Conservation (phyloP, 768 basidiomycete species). For the Chlorophyllum brunneum region DNA sequence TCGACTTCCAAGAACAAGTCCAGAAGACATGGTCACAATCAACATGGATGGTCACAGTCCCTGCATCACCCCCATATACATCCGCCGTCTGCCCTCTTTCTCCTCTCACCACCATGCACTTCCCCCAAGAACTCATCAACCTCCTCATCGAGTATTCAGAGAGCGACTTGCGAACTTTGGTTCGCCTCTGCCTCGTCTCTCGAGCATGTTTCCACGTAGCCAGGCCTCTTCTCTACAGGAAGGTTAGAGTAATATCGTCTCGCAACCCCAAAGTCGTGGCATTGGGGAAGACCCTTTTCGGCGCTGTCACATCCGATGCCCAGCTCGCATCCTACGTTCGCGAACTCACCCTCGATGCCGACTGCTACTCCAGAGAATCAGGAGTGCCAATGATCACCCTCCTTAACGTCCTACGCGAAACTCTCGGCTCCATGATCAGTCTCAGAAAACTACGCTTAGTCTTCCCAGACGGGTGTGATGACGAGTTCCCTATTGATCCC, state of each 20-base stretch:
- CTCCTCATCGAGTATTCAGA: slow-evolving; percentile 1
- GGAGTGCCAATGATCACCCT: not conserved
- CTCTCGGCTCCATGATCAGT: not conserved
- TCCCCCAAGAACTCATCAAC: slow-evolving; percentile 5
- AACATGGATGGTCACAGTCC: not conserved
- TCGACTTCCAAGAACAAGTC: not conserved
- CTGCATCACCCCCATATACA: too few species aligned
- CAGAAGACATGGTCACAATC: not conserved
- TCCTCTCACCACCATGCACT: not conserved
- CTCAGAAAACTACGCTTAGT: not conserved
- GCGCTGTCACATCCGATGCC: not conserved
- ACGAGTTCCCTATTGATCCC: slow-evolving; percentile 1
- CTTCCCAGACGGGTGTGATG: not conserved
- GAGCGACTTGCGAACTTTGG: not conserved
- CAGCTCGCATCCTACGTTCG: slow-evolving; percentile 4
- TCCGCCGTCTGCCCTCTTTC: too few species aligned
- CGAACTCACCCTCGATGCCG: not conserved
- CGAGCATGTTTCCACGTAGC: slow-evolving; percentile 1
- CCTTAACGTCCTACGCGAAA: not conserved
- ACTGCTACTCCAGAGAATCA: not conserved
- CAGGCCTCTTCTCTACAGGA: slow-evolving; percentile 1
- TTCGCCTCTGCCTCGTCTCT: slow-evolving; percentile 1
- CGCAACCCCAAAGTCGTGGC: not conserved
- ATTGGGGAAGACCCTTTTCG: not conserved
- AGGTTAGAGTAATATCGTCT: not conserved